Base-by-base conservation (phyloP, 208 protist species). In the Trypanosoma cruzi region DNA sequence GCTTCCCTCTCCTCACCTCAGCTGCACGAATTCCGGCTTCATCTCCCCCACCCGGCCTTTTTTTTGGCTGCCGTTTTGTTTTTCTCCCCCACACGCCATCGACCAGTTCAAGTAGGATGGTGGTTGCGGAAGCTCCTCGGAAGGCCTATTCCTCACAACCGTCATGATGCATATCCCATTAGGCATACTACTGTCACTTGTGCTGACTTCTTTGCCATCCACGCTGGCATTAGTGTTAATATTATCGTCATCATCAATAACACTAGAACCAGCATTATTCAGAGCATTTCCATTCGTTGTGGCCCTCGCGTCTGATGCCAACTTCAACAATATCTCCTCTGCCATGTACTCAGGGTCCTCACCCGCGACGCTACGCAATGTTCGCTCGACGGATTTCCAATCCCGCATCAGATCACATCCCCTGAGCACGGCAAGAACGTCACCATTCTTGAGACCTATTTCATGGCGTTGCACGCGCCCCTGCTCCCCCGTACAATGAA, bases 261-360 rank as follows among this genome's bases (percentile, higher is more conserved):
- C 56, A 22, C 18, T 49, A 26, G n/a, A 44, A 36, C 28, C 54
- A 44, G 13, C 37, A 13, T 44, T 13, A 44, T 44, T 44, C 37
- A 1, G 16, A 24, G 16, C 48, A 24, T 50, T 18, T n/a, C 42
- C 26, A 13, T 10, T 36, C 28, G 7, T 6, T 14, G 53, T 18
- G 53, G 53, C 4, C 11, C 49, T 14, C n/a, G 71, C 46, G 22
- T 52, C 32, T 7, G 34, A 59, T 16, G 48, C 65, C 18, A 93
- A 68, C 62, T 75, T 44, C 28, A 92, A 67, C 59, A 94, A 74
- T 79, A 91, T 71, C 68, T 92, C 89, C 74, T 94, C 89, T 40
- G 89, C 83, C 11, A 88, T 79, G 68, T 94, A 91, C 76, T 94
- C 89, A 13, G 90, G 68, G 58, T 94, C 85, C 59, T 64, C 64